A percentile compares a stretch with the other conserved stretches of the same genome.
Evolutionary conservation across 2,329 filamentous ascomycete genomes (phyloP).

Genomic region (Domatiomyces catenatus): DNA sequence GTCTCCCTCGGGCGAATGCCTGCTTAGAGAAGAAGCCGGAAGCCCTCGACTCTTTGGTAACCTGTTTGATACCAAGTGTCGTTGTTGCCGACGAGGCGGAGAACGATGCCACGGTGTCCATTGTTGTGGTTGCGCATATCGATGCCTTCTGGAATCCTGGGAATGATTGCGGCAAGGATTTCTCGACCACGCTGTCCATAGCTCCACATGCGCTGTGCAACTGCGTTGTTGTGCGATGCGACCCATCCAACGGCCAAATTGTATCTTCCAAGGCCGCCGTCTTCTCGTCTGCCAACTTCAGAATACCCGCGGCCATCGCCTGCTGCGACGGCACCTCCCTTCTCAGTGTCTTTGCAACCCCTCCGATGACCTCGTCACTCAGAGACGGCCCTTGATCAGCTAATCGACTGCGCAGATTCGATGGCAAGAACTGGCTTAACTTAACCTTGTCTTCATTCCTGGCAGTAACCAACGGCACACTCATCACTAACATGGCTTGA

Average conservation of each 20-base stretch:
- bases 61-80: constrained; percentile 46
- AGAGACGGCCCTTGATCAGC: constrained; percentile 57
- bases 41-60: constrained; percentile 37
- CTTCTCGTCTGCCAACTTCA: constrained; percentile 28
- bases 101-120: constrained; percentile 36
- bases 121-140: constrained; percentile 40
- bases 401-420: constrained; percentile 34
- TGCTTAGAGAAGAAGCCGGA: constrained; percentile 6
- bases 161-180: not conserved
- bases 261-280: constrained; percentile 45
- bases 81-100: constrained; percentile 22
- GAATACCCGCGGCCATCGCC: constrained; percentile 36
- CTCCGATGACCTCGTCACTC: constrained; percentile 43
- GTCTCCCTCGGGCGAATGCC: constrained; percentile 19
- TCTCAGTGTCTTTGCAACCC: constrained; percentile 56
- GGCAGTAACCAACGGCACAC: constrained; percentile 56
- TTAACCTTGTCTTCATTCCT: constrained; percentile 44
- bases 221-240: constrained; percentile 24
- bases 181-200: not conserved
- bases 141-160: constrained; percentile 18
- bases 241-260: constrained; percentile 49
- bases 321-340: constrained; percentile 44
- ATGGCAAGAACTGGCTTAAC: constrained; percentile 57
- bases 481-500: constrained; percentile 71
- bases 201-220: constrained; percentile 2